Evolutionary conservation across 2,329 filamentous ascomycete genomes (phyloP), one percentile per base, ranked within the genome.

Genomic region (Zasmidium citrigriseum): DNA sequence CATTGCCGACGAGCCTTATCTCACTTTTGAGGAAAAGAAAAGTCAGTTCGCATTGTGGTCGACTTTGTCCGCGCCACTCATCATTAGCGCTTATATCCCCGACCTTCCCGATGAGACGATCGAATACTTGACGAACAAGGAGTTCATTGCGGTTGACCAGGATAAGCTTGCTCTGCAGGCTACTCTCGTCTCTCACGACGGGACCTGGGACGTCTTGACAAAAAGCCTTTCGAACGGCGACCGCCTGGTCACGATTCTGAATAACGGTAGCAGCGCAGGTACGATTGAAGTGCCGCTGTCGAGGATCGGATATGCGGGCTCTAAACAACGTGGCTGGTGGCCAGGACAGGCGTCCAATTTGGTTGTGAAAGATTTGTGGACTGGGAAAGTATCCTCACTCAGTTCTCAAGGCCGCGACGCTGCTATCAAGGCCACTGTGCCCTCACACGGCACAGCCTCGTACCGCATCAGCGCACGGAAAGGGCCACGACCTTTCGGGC

Each of bases 31-130:
- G 18, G 48, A 51, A 12, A 51, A 51, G 25, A 27, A 34, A 34
- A 51, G 48, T 25, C 48, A 51, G 23, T 51, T 51, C 48, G 48
- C 48, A 11, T 21, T 51, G 16, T 51, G 48, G 48, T 25, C 48
- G n/a, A 29, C 48, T 18, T 20, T 51, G 11, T 51, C 48, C 3
- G 48, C 48, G 29, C 48, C 48, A 16, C 24, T 51, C 12, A 51
- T 51, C 24, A 29, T 51, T 14, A 51, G 48, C 48, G 48, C 48
- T 5, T 51, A 51, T 18, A 51, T 51, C 18, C 48, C 48, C 4
- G 48, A 51, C 20, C 18, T 51, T 5, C 23, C 48, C 10, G 20
- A 25, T 3, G 25, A 34, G 23, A 51, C 48, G 16, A 51, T 51
- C 23, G 24, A 38, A 21, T 51, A 51, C 25, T 25, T 51, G 4